Evolutionary conservation across 345 rosid species (phyloP), one percentile per base, ranked within the genome.

Genomic region (Sisymbrium irio): DNA sequence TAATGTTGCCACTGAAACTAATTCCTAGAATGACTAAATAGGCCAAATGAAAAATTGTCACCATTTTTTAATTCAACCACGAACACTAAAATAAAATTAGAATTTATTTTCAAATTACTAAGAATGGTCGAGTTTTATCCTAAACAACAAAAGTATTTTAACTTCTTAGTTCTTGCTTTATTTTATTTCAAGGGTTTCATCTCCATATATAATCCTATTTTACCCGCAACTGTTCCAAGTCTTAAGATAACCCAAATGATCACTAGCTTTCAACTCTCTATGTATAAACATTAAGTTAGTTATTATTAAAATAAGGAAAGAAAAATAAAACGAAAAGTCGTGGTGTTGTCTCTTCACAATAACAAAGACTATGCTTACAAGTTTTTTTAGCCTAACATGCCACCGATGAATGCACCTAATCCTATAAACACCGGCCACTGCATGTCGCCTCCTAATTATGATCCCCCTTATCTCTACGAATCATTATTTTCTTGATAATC

Each of bases 401-500:
- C 79, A 76, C 75, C 79, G 75, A 76, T 69, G 75, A 69, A 76
- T 76, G 71, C 65, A 76, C 79, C 75, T 69, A 69, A 62, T 76
- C 79, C 54, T 69, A 69, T 62, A 62, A 45, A 63, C 79, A 76
- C 71, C 75, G 75, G 71, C 79, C 79, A 62, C 9, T 76, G 15
- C 71, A 76, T 76, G 79, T 69, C 75, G 60, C 75, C 71, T 63
- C 71, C 65, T 69, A 69, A 69, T 69, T 76, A 69, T 76, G 60
- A 69, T 45, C 75, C 79, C 51, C 59, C 32, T 10, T 51, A 32
- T 67, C 17, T 61, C 47, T 67, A 45, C 4, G 36, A 44, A 69
- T 76, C 71, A 76, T 76, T 76, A 69, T 55, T 76, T 62, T 19
- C 65, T 51, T 50, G 11, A 67, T 50, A 50, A 50, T 33, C 50